Base-by-base conservation (phyloP, 805 yeast species). In the Dipodascus albidus region DNA sequence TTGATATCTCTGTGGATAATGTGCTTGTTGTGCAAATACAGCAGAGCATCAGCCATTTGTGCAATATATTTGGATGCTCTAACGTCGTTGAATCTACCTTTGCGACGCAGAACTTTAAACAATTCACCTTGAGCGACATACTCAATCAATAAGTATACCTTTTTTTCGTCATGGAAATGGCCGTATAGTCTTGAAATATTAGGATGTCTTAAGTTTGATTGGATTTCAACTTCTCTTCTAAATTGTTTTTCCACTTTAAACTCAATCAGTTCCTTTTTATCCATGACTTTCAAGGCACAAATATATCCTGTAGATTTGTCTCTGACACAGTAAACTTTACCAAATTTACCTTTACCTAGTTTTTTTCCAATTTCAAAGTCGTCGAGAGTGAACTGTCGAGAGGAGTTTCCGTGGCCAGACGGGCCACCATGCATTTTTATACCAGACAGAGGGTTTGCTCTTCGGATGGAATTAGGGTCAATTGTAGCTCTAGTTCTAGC, bases 301-400 rank as follows among this genome's bases (percentile, higher is more conserved):
- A 91, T 74, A 64, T 79, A 86, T 1, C 95, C 95, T 0, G 87
- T 77, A 35, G 70, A 62, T 58, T 78, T 82, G 65, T 89, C 96
- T 53, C 77, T 76, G 6, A 85, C 97, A 64, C 96, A 86, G 67
- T 88, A 90, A 0, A 93, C 98, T 61, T 80, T 82, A 6, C 99
- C 99, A 62, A 90, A 82, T 66, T 89, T 88, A 3, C 99, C 99
- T 64, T 87, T 88, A 0, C 98, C 99, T 50, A 91, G 74, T 54
- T 84, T 82, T 52, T 82, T 78, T 17, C 97, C 98, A 47, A 91
- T 76, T 60, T 89, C 96, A 68, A 91, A 91, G 63, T 87, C 93
- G 24, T 72, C 68, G 21, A 82, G 67, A 0, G 75, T 59, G 59
- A 71, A 75, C 33, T 70, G 61, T 17, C 66, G 57, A 15, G 53